Conservation (phyloP, 345 rosid genomes). For the Noccaea bulbosa region DNA sequence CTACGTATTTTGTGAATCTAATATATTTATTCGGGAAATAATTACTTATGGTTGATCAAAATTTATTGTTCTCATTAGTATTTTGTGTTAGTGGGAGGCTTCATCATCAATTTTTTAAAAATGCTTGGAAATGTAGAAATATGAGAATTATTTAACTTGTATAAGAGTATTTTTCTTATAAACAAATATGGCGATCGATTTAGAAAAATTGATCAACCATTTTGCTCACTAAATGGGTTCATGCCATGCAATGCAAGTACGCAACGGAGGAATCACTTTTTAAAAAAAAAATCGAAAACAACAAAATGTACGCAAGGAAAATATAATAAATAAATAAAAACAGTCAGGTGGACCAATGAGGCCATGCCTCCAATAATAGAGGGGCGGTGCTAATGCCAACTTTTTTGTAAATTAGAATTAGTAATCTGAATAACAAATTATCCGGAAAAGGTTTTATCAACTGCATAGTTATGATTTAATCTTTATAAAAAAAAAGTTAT, state of each 20-base stretch:
- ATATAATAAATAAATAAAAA: background rate
- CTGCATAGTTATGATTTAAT: too few relatives aligned
- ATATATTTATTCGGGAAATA: too few relatives aligned
- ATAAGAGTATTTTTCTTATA: background rate
- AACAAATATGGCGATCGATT: background rate
- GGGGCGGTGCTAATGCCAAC: constrained; percentile 20
- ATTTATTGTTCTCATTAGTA: too few relatives aligned
- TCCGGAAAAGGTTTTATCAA: too few relatives aligned
- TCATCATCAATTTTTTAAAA: background rate
- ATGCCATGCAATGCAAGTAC: constrained; percentile 16
- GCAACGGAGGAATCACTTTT: too few relatives aligned
- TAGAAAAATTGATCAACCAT: background rate
- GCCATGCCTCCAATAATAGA: constrained; percentile 36
- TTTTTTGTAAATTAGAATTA: too few relatives aligned
- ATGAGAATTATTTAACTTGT: background rate
- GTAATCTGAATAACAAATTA: too few relatives aligned
- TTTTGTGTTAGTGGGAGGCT: background rate
- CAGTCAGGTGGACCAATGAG: constrained; percentile 17
- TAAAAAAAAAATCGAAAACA: too few relatives aligned
- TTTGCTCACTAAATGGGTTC: too few relatives aligned
- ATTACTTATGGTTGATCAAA: too few relatives aligned
- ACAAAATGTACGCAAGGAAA: background rate
- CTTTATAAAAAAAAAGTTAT: too few relatives aligned
- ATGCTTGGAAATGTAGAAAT: background rate
- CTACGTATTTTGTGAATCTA: too few relatives aligned